Conservation (phyloP, 2,329 filamentous ascomycete genomes). For the Hypoxylon sp. region DNA sequence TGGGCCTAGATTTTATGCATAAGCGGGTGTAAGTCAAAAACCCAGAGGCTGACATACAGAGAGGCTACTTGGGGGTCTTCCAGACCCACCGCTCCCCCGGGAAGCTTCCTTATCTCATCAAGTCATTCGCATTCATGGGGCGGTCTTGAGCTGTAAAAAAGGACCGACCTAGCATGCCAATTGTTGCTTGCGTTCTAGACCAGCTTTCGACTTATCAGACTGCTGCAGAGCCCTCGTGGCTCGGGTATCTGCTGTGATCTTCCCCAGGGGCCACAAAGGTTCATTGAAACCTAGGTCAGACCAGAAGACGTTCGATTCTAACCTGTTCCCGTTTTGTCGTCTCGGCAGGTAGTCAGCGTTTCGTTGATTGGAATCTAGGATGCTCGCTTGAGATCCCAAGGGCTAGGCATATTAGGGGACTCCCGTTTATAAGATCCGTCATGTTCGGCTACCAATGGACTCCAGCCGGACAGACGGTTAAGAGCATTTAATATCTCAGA, state of each 20-base stretch:
- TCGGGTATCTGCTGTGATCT: slow-evolving; percentile 27
- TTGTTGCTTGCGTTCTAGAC: slow-evolving; percentile 39
- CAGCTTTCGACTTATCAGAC: slow-evolving; percentile 32
- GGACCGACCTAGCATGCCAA: slow-evolving; percentile 39
- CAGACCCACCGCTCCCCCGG: slow-evolving; percentile 22
- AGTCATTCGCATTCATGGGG: slow-evolving; percentile 24
- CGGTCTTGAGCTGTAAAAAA: slow-evolving; percentile 36
- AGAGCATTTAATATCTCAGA: slow-evolving; percentile 41
- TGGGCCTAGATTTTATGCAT: slow-evolving; percentile 39
- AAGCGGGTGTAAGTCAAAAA: slow-evolving; percentile 30
- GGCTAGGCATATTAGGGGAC: slow-evolving; percentile 18
- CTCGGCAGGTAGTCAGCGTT: slow-evolving; percentile 34
- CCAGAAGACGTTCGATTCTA: slow-evolving; percentile 43
- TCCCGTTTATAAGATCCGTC: slow-evolving; percentile 36
- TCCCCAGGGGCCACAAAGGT: slow-evolving; percentile 32
- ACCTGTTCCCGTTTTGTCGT: slow-evolving; percentile 30
- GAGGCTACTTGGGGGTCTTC: slow-evolving; percentile 23
- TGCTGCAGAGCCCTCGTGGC: slow-evolving; percentile 33
- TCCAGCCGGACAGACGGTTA: slow-evolving; percentile 33
- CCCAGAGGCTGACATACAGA: slow-evolving; percentile 37
- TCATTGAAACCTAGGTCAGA: slow-evolving; percentile 39
- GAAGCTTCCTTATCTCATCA: slow-evolving; percentile 34
- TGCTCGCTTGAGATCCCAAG: slow-evolving; percentile 10
- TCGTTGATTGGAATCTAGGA: slow-evolving; percentile 25
- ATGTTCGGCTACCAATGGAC: slow-evolving; percentile 24